Base-by-base conservation (phyloP, 2,329 filamentous ascomycete species). In the Scedosporium apiospermum region DNA sequence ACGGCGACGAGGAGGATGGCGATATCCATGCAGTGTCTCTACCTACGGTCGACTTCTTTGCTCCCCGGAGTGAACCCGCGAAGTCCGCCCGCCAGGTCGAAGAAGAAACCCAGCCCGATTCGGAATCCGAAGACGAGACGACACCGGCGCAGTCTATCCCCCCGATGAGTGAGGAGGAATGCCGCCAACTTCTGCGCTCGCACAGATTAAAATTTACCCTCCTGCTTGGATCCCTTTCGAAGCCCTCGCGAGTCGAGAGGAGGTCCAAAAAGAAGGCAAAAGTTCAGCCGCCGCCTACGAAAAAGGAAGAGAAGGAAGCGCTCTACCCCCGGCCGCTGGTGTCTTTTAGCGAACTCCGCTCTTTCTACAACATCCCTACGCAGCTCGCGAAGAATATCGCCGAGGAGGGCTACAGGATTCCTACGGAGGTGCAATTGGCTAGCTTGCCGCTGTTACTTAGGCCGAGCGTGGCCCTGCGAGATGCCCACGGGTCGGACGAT, bases 371-470 rank as follows among this genome's bases (percentile, higher is more conserved):
- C n/a, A 85, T 97, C 51, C 89, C 91, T 3, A 79, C 82, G 49
- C 82, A 87, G 51, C 75, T 99, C 55, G 85, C 86, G 1, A 85
- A 89, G 64, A 99, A 99, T 70, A 79, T 99, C 34, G 79, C 84
- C 14, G 82, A 84, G n/a, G 91, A 98, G 75, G 91, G 90, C 10
- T 99, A 96, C 72, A 85, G 83, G 42, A 79, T 92, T 63, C 95
- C 95, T 12, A 99, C 95, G 0, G 93, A 98, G 75, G 93, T 99
- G 12, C 95, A 99, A 73, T 84, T 98, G 74, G 93, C 85, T 3
- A 88, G 88, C 69, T 75, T 99, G 66, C 93, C 95, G 30, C 75
- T 98, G 57, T 77, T 98, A 42, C 77, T 98, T 34, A 75, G 80
- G 16, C 80, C 84, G 0, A 77, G 80, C 65, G 77, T 73, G 63